These are phyloP conservation scores for Diaporthe sp. DNA, from an alignment of 2,329 filamentous ascomycete species.

Conservation along the genomic window DNA sequence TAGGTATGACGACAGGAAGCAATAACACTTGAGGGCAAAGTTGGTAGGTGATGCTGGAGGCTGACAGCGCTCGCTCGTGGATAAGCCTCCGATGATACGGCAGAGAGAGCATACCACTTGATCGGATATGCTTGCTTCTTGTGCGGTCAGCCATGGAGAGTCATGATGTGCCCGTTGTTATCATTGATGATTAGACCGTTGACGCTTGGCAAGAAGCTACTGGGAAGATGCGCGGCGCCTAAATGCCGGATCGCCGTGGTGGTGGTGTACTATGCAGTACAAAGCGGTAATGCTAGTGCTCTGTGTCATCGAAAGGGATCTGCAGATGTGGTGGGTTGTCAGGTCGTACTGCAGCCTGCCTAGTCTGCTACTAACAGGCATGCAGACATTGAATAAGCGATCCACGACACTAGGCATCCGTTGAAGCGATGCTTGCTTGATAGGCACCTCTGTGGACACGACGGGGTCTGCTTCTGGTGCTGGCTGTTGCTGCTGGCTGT, in stretches of 20 bases:
- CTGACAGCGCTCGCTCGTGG: background rate
- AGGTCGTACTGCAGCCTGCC: constrained; percentile 36
- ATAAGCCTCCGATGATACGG: background rate
- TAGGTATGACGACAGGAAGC: constrained; percentile 25
- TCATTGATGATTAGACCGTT: constrained; percentile 29
- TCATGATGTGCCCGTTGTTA: constrained; percentile 21
- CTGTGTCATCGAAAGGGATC: constrained; percentile 25
- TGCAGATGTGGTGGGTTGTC: constrained; percentile 31
- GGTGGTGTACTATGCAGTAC: constrained; percentile 22
- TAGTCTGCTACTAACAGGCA: constrained; percentile 21
- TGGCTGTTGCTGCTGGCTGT: too few species aligned
- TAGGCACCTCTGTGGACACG: constrained; percentile 28
- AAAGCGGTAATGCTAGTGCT: constrained; percentile 24
- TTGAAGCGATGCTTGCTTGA: constrained; percentile 23
- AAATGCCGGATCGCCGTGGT: constrained; percentile 27
- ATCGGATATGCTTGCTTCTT: background rate
- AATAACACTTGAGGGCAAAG: constrained; percentile 5
- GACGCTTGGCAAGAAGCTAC: constrained; percentile 36
- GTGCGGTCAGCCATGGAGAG: background rate
- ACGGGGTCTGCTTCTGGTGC: background rate
- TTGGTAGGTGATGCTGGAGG: background rate
- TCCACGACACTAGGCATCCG: constrained; percentile 11
- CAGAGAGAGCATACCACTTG: background rate
- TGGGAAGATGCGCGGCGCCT: constrained; percentile 28
- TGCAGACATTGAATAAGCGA: constrained; percentile 8